Base-by-base conservation (phyloP, 1,284 basidiomycete species). In the Pseudozyma tsukubaensis region DNA sequence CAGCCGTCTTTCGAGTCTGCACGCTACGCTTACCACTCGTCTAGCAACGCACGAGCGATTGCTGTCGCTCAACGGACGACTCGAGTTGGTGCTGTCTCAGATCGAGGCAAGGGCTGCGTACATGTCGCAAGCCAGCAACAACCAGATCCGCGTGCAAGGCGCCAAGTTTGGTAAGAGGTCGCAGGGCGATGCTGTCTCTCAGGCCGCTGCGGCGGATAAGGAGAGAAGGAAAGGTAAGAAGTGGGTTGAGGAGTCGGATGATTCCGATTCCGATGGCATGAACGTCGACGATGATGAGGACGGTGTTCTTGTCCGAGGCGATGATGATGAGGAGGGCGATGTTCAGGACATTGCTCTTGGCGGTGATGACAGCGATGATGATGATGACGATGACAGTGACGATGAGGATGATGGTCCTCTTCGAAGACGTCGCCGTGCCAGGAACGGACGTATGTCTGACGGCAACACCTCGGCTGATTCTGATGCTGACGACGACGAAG, bases 11-110 rank as follows among this genome's bases (percentile, higher is more conserved):
- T 90, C 94, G 1, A 89, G 90, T 14, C 88, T 99, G 37, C 93
- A 97, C 80, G 88, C 91, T 13, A 92, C 92, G 2, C 88, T 99
- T 34, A 90, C 91, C 0, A 88, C 90, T 34, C 90, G 96, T 32
- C 87, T 97, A 24, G 88, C 91, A 37, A 86, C 97, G 35, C 92
- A 97, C 78, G 91, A 94, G 75, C 92, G 91, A 59, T 87, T 99
- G 14, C 86, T 96, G 9, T 90, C 92, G 3, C 88, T 99, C 44
- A 93, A 90, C 63, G 96, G 96, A 14, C 90, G 94, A 63, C 87
- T 98, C 21, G 96, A 97, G 82, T 92, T 96, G 86, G 93, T 97
- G 4, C 88, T 98, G 45, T 92, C 93, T 9, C 96, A 98, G 85
- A 93, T 97, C 72, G 92, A 95, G 84, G 89, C 94, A 86, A 89